Conservation (phyloP, 2,329 filamentous ascomycete genomes). For the Waltergamsia citrina region DNA sequence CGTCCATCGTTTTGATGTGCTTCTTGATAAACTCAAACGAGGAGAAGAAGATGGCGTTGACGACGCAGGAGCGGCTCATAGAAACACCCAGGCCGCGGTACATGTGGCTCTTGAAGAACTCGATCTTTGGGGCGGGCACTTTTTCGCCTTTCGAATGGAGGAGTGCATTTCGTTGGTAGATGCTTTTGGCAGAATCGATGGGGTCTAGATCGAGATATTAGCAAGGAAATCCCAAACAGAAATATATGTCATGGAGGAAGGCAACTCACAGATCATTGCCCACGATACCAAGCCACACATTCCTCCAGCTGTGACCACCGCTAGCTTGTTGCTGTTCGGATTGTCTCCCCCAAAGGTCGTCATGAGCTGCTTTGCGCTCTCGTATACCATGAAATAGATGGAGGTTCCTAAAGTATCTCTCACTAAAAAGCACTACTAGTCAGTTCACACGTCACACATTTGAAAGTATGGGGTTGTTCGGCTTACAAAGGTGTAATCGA, state of each 20-base stretch:
- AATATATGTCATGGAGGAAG: neutral
- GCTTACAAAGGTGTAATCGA: conserved; percentile 65
- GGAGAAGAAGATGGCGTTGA: conserved; percentile 87
- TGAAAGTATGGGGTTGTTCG: neutral
- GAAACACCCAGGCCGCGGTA: conserved; percentile 78
- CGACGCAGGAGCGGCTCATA: conserved; percentile 70
- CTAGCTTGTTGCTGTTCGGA: conserved; percentile 68
- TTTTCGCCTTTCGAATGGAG: conserved; percentile 56
- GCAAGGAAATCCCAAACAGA: too few relatives aligned
- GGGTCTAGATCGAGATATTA: too few relatives aligned
- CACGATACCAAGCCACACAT: conserved; percentile 78
- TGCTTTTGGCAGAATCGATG: conserved; percentile 76
- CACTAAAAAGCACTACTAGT: conserved; percentile 42
- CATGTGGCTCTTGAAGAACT: conserved; percentile 69
- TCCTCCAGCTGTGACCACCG: conserved; percentile 69
- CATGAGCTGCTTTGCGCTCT: conserved; percentile 74
- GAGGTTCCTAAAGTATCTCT: conserved; percentile 75
- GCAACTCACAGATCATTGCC: conserved; percentile 59
- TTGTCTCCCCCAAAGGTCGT: conserved; percentile 63
- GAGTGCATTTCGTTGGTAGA: conserved; percentile 75
- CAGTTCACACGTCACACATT: conserved; percentile 6
- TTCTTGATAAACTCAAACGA: conserved; percentile 79
- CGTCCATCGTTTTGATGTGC: conserved; percentile 46
- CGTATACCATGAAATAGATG: conserved; percentile 85
- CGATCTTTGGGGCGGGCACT: conserved; percentile 60